Base-by-base conservation (phyloP, 225 moss, liverwort and hornwort genomes). In the Ulota crispa region DNA sequence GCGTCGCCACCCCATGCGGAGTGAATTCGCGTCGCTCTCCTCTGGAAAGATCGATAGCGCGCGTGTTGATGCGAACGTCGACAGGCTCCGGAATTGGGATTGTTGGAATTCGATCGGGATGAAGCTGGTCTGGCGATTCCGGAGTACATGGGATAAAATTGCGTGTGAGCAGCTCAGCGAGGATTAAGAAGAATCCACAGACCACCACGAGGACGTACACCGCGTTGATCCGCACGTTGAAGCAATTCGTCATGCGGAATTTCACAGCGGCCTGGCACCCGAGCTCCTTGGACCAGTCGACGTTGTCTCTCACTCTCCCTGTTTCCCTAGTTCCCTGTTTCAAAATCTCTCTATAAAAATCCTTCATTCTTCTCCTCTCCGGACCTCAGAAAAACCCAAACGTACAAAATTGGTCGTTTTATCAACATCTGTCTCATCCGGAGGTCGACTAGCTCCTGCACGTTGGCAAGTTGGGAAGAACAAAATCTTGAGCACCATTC, bases 251-350 rank as follows among this genome's bases (percentile, higher is more conserved):
- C 85, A 85, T 85, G 32, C 83, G 89, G 30, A 89, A 76, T 34
- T 55, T 85, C 26, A 91, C 75, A 0, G 91, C 91, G 14, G 91
- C 89, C 66, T 91, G 91, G 70, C 91, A 91, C 1, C 85, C 87
- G 1, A 89, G 84, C 80, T 91, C 91, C 85, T 85, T 91, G 1
- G 83, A 73, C 87, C 89, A 82, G 69, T 70, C 16, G n/a, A n/a
- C n/a, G 34, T 81, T 88, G 31, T 89, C 89, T 73, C 76, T 89
- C 69, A 42, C 72, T 64, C 83, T 78, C 28, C 43, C 83, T 16
- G 73, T 68, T 62, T 81, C 89, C 72, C 71, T 85, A 9, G 39
- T 9, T 0, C 24, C 74, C 64, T 78, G 68, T 15, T 56, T 76
- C 78, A n/a, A 70, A 37, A 16, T 47, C 47, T 70, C 77, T 60